Conservation (phyloP, 2,329 filamentous ascomycete species). For the Ophiobolus disseminans region DNA sequence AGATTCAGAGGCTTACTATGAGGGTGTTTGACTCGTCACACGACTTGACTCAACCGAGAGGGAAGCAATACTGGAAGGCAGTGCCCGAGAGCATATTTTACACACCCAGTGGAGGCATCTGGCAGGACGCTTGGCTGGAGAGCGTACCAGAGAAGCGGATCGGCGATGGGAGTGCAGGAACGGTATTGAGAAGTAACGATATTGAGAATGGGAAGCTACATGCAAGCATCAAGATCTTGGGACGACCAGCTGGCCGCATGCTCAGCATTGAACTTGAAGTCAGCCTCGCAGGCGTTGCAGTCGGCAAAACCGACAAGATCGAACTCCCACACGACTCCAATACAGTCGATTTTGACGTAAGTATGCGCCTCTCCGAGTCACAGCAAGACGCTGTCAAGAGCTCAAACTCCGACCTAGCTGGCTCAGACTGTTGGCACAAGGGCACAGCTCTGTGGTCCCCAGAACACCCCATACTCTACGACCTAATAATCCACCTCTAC, state of each 20-base stretch:
- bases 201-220: constrained; percentile 61
- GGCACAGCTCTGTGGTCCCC: constrained; percentile 69
- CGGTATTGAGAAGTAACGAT: constrained; percentile 63
- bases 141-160: constrained; percentile 61
- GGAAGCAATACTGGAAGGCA: constrained; percentile 71
- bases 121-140: constrained; percentile 66
- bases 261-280: constrained; percentile 63
- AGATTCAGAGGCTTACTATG: constrained; percentile 55
- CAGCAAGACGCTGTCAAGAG: constrained; percentile 44
- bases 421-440: constrained; percentile 57
- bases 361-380: constrained; percentile 57
- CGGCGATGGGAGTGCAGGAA: constrained; percentile 65
- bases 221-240: constrained; percentile 59
- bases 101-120: constrained; percentile 64
- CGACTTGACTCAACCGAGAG: constrained; percentile 69
- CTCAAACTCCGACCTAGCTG: constrained; percentile 44
- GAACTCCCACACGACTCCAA: constrained; percentile 60
- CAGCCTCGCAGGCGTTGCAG: constrained; percentile 56
- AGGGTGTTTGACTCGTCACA: constrained; percentile 69
- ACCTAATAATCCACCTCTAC: constrained; percentile 60
- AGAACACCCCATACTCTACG: constrained; percentile 65
- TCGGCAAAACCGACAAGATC: constrained; percentile 55
- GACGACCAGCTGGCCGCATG: constrained; percentile 55
- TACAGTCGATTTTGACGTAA: constrained; percentile 56
- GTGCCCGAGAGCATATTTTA: constrained; percentile 68